Evolutionary conservation across 192 early-diverging fungal genomes (phyloP).

Genomic region (Umbelopsis isabellina): DNA sequence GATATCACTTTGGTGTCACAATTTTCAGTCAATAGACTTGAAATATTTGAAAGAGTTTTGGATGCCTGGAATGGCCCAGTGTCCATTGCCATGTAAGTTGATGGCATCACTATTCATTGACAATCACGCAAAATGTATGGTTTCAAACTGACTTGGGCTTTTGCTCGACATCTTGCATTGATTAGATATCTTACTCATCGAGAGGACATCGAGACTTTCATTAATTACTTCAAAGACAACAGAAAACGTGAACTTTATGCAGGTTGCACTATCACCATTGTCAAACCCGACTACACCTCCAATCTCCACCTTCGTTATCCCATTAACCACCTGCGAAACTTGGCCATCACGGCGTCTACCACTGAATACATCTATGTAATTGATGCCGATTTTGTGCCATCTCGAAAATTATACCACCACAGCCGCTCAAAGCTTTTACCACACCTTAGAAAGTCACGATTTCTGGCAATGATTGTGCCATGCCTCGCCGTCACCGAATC

Average conservation of each 20-base stretch:
- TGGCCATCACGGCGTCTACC: slow-evolving; percentile 41
- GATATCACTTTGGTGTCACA: slow-evolving; percentile 53
- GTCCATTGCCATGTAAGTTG: slow-evolving; percentile 47
- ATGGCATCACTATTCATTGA: neutral
- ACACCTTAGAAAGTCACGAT: slow-evolving; percentile 2
- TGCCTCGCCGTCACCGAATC: slow-evolving; percentile 50
- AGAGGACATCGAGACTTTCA: slow-evolving; percentile 42
- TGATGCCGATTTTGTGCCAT: slow-evolving; percentile 59
- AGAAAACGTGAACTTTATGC: slow-evolving; percentile 27
- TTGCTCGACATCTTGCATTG: neutral
- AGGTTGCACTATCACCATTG: slow-evolving; percentile 35
- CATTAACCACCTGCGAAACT: slow-evolving; percentile 55
- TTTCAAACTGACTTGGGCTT: too few relatives aligned
- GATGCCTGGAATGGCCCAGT: slow-evolving; percentile 52
- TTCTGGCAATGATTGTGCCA: slow-evolving; percentile 48
- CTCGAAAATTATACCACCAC: slow-evolving; percentile 39
- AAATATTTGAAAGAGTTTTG: slow-evolving; percentile 46
- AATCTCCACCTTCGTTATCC: slow-evolving; percentile 47
- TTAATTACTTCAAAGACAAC: slow-evolving; percentile 39
- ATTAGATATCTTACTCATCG: slow-evolving; percentile 48
- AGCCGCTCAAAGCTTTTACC: slow-evolving; percentile 29
- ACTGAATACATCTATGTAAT: slow-evolving; percentile 55
- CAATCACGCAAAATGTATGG: too few relatives aligned
- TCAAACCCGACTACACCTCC: slow-evolving; percentile 50
- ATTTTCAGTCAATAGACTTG: slow-evolving; percentile 56